Evolutionary conservation across 108 stramenopile species (phyloP).

Genomic region (Cyclotella choctawhatcheeana): DNA sequence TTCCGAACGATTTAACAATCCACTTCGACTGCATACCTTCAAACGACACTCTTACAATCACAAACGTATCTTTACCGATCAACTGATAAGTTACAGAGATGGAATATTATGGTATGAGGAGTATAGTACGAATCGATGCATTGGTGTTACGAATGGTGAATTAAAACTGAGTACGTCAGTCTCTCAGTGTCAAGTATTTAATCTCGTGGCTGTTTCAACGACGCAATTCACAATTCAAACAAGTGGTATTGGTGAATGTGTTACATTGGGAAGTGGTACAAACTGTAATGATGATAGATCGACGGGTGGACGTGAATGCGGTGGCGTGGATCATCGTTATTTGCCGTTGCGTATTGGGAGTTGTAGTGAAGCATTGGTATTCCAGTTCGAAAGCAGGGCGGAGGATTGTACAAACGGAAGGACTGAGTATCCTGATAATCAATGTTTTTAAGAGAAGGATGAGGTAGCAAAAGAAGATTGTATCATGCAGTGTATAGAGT

Average conservation of each 20-base stretch:
- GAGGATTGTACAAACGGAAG: background rate
- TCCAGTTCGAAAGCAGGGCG: background rate
- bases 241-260: background rate
- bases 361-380: background rate
- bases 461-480: background rate
- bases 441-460: background rate
- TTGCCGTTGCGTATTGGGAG: background rate
- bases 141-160: background rate
- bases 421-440: background rate
- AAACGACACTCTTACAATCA: background rate
- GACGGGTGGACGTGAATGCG: background rate
- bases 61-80: background rate
- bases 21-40: background rate
- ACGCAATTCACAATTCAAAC: background rate
- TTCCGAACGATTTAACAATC: background rate
- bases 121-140: background rate
- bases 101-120: background rate
- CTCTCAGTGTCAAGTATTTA: background rate
- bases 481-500: no score
- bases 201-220: background rate
- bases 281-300: background rate
- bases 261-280: background rate
- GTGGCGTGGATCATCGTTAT: background rate
- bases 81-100: background rate
- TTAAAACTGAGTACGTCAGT: no score